These are phyloP conservation scores for Excoecaria agallocha DNA, from an alignment of 345 rosid genomes.

Conservation along the genomic window DNA sequence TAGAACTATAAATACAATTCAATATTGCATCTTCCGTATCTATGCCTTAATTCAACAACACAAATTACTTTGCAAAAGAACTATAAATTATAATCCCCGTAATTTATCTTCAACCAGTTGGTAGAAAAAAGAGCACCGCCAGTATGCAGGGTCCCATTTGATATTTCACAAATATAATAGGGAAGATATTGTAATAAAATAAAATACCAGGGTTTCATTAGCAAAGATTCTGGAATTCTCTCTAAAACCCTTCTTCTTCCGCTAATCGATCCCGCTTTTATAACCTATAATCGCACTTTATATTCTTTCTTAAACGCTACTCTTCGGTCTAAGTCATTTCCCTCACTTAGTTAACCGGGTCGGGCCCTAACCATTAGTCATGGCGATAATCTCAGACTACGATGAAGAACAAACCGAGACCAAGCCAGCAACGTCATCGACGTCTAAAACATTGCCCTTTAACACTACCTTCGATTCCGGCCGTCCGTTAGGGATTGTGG, in stretches of 20 bases:
- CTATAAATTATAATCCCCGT: no score
- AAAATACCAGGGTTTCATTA: not conserved
- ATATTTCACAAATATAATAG: no score
- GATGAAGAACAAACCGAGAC: constrained; percentile 43
- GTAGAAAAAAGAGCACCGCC: no score
- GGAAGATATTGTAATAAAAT: not conserved
- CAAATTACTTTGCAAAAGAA: no score
- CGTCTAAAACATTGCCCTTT: constrained; percentile 32
- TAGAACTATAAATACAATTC: no score
- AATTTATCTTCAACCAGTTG: no score
- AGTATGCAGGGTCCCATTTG: no score
- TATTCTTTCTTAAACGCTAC: not conserved
- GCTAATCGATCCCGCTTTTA: not conserved
- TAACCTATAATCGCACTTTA: no score
- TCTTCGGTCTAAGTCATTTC: not conserved
- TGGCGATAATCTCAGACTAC: constrained; percentile 86
- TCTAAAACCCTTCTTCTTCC: no score
- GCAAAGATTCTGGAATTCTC: constrained; percentile 7
- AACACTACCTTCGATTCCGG: constrained; percentile 57
- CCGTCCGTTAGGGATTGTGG: constrained; percentile 63
- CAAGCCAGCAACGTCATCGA: not conserved
- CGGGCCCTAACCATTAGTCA: constrained; percentile 11
- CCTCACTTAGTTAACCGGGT: not conserved
- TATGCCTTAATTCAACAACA: no score
- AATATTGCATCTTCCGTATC: no score